Percentiles rank a stretch among this genome's conserved stretches.
These are phyloP conservation scores for Aspergillus ruber DNA, from an alignment of 2,329 filamentous ascomycete genomes.

Conservation along the genomic window DNA sequence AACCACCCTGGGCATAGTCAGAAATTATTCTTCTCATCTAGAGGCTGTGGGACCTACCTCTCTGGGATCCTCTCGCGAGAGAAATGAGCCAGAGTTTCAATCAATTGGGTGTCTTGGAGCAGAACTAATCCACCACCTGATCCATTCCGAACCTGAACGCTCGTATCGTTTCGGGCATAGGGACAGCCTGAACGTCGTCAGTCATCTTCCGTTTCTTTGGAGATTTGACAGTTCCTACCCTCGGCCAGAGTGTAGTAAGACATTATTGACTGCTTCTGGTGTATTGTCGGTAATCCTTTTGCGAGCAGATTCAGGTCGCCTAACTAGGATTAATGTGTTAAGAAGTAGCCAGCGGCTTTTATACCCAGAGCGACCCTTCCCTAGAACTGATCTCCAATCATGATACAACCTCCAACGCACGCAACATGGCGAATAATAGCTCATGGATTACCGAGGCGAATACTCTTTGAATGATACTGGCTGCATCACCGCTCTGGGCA, in stretches of 20 bases:
- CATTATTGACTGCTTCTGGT: not conserved
- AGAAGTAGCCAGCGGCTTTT: not conserved
- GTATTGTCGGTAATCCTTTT: no score
- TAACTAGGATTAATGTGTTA: not conserved
- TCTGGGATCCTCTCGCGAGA: slow-evolving; percentile 56
- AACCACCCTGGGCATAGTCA: slow-evolving; percentile 8
- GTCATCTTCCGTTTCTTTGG: not conserved
- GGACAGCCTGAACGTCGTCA: slow-evolving; percentile 12
- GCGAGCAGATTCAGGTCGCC: no score
- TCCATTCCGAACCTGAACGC: slow-evolving; percentile 8
- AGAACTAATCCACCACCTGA: slow-evolving; percentile 35
- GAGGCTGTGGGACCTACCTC: slow-evolving; percentile 20
- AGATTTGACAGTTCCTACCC: slow-evolving; percentile 1
- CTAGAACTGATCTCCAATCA: not conserved
- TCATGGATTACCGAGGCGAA: not conserved
- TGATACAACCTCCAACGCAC: not conserved
- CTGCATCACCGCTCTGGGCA: no score
- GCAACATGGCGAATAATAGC: not conserved
- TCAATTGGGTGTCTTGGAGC: slow-evolving; percentile 52
- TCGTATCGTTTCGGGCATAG: slow-evolving; percentile 10
- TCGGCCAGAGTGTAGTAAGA: slow-evolving; percentile 8
- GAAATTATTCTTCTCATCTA: not conserved
- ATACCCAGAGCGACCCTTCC: not conserved
- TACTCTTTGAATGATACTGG: no score
- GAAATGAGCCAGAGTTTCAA: slow-evolving; percentile 56